Conservation (phyloP, 257 asterid species). For the Leptodermis oblonga region DNA sequence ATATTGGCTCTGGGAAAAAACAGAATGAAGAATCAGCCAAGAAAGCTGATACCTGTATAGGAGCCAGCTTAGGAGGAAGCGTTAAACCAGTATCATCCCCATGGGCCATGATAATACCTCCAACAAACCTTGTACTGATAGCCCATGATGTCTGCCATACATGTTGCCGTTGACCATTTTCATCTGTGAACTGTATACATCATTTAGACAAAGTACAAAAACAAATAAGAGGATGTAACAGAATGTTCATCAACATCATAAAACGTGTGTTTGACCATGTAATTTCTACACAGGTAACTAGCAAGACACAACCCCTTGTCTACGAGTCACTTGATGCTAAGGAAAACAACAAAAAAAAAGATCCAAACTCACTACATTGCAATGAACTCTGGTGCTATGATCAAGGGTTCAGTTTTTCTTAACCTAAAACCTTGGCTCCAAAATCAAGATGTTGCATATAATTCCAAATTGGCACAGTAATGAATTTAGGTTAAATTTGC, state of each 20-base stretch:
- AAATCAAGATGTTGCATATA: not conserved
- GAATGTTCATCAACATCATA: not conserved
- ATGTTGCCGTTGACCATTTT: conserved; percentile 85
- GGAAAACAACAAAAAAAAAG: not conserved
- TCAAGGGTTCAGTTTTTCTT: not conserved
- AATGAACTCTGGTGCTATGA: not conserved
- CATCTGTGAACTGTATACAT: conserved; percentile 73
- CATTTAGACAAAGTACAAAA: not conserved
- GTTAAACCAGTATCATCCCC: conserved; percentile 94
- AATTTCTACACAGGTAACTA: not conserved
- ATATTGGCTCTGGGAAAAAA: not conserved
- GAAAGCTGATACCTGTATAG: conserved; percentile 59
- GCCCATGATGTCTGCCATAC: conserved; percentile 99
- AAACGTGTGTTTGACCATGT: not conserved
- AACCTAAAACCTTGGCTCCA: not conserved
- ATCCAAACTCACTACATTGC: not conserved
- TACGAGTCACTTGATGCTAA: not conserved
- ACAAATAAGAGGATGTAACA: not conserved
- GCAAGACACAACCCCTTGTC: not conserved
- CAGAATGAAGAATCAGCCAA: conserved; percentile 6
- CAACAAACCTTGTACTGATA: conserved; percentile 89
- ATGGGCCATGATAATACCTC: conserved; percentile 96
- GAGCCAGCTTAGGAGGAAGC: conserved; percentile 95
- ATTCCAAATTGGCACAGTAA: not conserved
- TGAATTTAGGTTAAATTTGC: not conserved